Evolutionary conservation across 345 rosid genomes (phyloP), one percentile per base, ranked within the genome.

Genomic region (Syzygium jambos): DNA sequence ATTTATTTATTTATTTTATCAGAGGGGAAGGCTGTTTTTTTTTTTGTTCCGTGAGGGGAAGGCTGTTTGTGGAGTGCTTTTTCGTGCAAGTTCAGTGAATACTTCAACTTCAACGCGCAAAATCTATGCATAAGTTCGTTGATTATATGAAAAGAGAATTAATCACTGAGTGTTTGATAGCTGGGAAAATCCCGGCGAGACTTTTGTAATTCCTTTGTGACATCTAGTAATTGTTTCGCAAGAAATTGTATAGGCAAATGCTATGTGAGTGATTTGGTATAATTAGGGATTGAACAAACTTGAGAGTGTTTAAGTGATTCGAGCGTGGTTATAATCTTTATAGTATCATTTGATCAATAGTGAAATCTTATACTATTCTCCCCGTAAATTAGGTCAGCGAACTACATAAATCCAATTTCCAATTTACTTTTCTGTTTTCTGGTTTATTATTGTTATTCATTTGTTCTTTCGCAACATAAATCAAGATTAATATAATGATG

Each of bases 361-460:
- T 56, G 61, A 56, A 23, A 22, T 56, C n/a, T 23, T 56, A 23
- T 56, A 25, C 2, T 22, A 25, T 3, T 56, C 61, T 56, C 61
- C 59, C 3, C 5, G 2, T 56, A 27, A 1, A 9, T 2, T 0
- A 56, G 13, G 25, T 22, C 4, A 56, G 5, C 0, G n/a, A 56
- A 22, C 11, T 23, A 56, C 2, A 0, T 23, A 56, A 56, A 56
- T 56, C 5, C 5, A 4, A 22, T 56, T 56, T 56, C 5, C 61
- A 56, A 56, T 56, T 23, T 56, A 56, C n/a, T 56, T 23, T 56
- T 22, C 12, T 56, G 2, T 56, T 56, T 56, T 9, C 2, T 56
- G 27, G 23, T 56, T 23, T 56, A 56, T 22, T 9, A 11, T 56
- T 23, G 13, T 9, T 56, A 56, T 56, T 56, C 0, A 3, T 22